Evolutionary conservation across 164 flowering plant genomes (phyloP).

Genomic region (Vitis vinifera): ASM3070453v1 NC_081822.1:14222001-14222500

Average conservation of each 20-base stretch:
- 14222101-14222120: constrained; percentile 90
- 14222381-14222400: constrained; percentile 23
- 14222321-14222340: constrained; percentile 19
- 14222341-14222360: constrained; percentile 22
- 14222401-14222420: constrained; percentile 21
- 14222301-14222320: constrained; percentile 24
- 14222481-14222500: constrained; percentile 30
- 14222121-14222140: constrained; percentile 84
- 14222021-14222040: background rate
- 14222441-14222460: constrained; percentile 33
- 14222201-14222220: constrained; percentile 31
- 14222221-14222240: constrained; percentile 30
- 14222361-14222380: constrained; percentile 17
- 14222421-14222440: constrained; percentile 29
- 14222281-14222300: constrained; percentile 32
- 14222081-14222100: constrained; percentile 70
- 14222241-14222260: constrained; percentile 19
- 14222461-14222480: constrained; percentile 43
- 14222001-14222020: background rate
- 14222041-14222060: constrained; percentile 95
- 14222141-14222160: constrained; percentile 31
- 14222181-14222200: constrained; percentile 45
- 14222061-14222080: constrained; percentile 79
- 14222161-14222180: constrained; percentile 32
- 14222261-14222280: constrained; percentile 37